phyloP scores from a whole-genome alignment of 805 yeast genomes.

The Komagataella populi region DNA sequence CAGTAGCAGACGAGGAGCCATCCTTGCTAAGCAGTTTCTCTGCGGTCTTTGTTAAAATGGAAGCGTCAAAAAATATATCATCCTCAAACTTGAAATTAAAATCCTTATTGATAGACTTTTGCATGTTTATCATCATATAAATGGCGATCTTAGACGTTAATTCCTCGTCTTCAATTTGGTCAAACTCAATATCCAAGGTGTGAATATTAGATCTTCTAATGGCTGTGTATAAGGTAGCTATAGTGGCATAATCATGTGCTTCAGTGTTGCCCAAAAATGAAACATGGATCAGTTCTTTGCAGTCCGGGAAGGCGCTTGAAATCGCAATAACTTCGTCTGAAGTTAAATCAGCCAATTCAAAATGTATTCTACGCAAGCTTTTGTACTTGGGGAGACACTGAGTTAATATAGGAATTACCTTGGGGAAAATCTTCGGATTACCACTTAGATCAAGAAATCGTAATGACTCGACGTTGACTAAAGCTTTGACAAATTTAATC shows the following conservation, averaged over 20 bases:
- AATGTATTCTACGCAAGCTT: constrained; percentile 35
- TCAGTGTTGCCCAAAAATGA: constrained; percentile 37
- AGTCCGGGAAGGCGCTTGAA: constrained; percentile 30
- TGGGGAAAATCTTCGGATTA: constrained; percentile 37
- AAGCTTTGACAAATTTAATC: constrained; percentile 22
- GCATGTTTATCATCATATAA: constrained; percentile 45
- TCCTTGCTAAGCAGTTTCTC: constrained; percentile 38
- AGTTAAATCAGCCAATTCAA: constrained; percentile 37
- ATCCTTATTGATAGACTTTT: constrained; percentile 23
- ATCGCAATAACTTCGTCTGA: constrained; percentile 33
- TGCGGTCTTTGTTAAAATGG: constrained; percentile 61
- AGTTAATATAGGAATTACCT: constrained; percentile 27
- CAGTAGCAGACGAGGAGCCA: constrained; percentile 9
- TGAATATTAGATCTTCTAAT: constrained; percentile 34
- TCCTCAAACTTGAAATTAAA: constrained; percentile 18
- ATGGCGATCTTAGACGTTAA: constrained; percentile 40
- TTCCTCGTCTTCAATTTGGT: constrained; percentile 30
- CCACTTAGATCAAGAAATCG: constrained; percentile 41
- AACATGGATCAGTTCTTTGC: constrained; percentile 35
- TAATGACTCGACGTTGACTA: constrained; percentile 24
- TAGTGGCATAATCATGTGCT: constrained; percentile 26
- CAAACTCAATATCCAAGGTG: constrained; percentile 40
- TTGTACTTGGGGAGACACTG: constrained; percentile 30
- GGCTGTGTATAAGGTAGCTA: constrained; percentile 36
- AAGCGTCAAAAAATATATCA: constrained; percentile 66